Base-by-base conservation (phyloP, 331 rosid species). In the Prunus yedoensis region DNA sequence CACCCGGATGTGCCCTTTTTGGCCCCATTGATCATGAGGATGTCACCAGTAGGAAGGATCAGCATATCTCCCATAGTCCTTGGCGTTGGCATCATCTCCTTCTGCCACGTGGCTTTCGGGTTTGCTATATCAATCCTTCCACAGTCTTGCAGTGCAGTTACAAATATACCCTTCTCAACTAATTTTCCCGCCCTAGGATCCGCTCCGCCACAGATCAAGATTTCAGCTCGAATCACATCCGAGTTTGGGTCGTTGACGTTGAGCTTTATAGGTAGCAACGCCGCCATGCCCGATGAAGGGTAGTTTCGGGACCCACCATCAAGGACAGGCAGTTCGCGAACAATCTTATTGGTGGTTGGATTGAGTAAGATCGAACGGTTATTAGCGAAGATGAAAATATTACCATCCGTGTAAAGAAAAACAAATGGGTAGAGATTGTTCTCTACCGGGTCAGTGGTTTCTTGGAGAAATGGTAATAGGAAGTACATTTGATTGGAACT, bases 371-470 rank as follows among this genome's bases (percentile, higher is more conserved):
- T 38, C 3, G 53, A 71, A 3, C 53, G 66, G 10, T 56, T 71
- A 23, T 71, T 71, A 0, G 75, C 75, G 3, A 71, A 71, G 18
- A 71, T 71, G 51, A 71, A 14, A 5, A 71, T 20, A 51, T 56
- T 56, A 15, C 53, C 75, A 71, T 71, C 66, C 21, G 53, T 71
- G 1, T 66, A 71, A 27, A 71, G 75, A 25, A 71, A 21, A 1
- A 71, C 75, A 71, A 71, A 71, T 5, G 75, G 75, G 66, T 71
- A 71, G 21, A 71, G 75, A 56, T 71, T 71, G n/a, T 71, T 71
- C 38, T 71, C 66, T 6, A 71, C 35, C 23, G 35, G 4, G 23
- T 71, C 75, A 8, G 51, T 54, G 2, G 66, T 71, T 52, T 71
- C 41, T 56, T 54, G 38, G 4, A 71, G 66, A 21, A 71, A 71